These are phyloP conservation scores for Phytophthora hibernalis DNA, from an alignment of 352 stramenopile genomes.

Conservation along the genomic window DNA sequence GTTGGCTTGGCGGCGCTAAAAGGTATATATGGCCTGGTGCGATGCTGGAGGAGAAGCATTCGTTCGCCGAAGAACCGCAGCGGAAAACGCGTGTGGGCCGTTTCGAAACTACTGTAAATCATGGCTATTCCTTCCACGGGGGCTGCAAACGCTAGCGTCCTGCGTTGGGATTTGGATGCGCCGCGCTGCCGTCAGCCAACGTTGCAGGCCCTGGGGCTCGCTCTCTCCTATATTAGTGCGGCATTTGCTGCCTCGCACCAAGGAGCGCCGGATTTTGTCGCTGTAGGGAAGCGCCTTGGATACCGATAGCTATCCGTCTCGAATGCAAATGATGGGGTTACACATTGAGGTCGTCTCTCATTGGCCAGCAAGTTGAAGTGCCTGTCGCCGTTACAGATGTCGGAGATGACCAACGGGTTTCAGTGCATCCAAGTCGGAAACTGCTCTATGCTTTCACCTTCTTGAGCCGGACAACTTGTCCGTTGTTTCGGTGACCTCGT, in stretches of 20 bases:
- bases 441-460: too few species aligned
- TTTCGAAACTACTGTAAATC: conserved; percentile 26
- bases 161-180: conserved; percentile 21
- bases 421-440: too few species aligned
- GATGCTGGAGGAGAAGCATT: not conserved
- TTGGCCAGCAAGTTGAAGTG: conserved; percentile 35
- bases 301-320: too few species aligned
- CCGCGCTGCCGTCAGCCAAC: not conserved
- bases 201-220: not conserved
- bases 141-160: conserved; percentile 1
- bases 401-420: conserved; percentile 30
- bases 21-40: conserved; percentile 22
- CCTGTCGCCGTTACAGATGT: conserved; percentile 23
- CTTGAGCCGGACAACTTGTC: too few species aligned
- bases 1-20: conserved; percentile 31
- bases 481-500: too few species aligned
- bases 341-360: conserved; percentile 22
- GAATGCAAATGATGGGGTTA: conserved; percentile 17
- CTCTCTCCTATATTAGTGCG: not conserved
- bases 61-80: conserved; percentile 10
- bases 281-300: too few species aligned
- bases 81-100: conserved; percentile 12
- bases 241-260: too few species aligned
- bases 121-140: conserved; percentile 17
- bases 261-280: too few species aligned